Evolutionary conservation across 495 filamentous ascomycete genomes (phyloP).

Genomic region (Endocarpon pusillum): DNA sequence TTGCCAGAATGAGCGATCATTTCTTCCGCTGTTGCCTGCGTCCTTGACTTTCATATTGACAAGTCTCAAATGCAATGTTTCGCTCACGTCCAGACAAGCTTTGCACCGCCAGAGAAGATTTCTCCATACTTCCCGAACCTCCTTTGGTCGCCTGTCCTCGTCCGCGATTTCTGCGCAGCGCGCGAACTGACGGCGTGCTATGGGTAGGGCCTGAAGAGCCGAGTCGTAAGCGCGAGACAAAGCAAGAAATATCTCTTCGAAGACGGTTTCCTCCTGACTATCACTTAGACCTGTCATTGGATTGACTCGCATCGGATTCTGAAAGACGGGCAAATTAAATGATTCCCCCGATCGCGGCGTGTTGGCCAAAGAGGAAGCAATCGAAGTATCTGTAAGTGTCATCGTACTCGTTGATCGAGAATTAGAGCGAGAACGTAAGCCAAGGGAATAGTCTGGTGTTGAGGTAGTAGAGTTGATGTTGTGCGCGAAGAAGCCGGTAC

Average conservation of each 20-base stretch:
- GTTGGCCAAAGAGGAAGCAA: slow-evolving; percentile 34
- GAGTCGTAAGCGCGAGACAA: slow-evolving; percentile 49
- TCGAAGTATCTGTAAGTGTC: slow-evolving; percentile 27
- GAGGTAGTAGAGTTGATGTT: too few relatives aligned
- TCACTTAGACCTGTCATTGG: slow-evolving; percentile 41
- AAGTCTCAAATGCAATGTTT: slow-evolving; percentile 49
- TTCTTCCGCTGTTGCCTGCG: slow-evolving; percentile 47
- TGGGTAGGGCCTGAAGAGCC: slow-evolving; percentile 47
- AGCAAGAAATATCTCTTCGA: slow-evolving; percentile 63
- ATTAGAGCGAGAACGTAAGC: background rate
- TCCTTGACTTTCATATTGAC: slow-evolving; percentile 74
- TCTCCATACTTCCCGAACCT: slow-evolving; percentile 47
- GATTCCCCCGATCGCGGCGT: slow-evolving; percentile 66
- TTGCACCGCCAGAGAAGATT: slow-evolving; percentile 48
- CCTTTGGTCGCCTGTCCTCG: slow-evolving; percentile 27
- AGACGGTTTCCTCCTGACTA: slow-evolving; percentile 56
- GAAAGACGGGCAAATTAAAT: slow-evolving; percentile 41
- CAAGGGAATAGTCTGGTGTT: too few relatives aligned
- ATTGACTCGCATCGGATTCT: slow-evolving; percentile 25
- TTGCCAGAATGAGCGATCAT: slow-evolving; percentile 66
- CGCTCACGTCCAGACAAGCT: slow-evolving; percentile 45
- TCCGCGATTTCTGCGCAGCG: slow-evolving; percentile 29
- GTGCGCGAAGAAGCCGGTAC: background rate
- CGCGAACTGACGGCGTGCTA: slow-evolving; percentile 43
- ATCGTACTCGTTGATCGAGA: background rate